Percentiles rank a stretch among this genome's conserved stretches.
These are phyloP conservation scores for Jackrogersella multiformis DNA, from an alignment of 495 filamentous ascomycete species.

Conservation along the genomic window DNA sequence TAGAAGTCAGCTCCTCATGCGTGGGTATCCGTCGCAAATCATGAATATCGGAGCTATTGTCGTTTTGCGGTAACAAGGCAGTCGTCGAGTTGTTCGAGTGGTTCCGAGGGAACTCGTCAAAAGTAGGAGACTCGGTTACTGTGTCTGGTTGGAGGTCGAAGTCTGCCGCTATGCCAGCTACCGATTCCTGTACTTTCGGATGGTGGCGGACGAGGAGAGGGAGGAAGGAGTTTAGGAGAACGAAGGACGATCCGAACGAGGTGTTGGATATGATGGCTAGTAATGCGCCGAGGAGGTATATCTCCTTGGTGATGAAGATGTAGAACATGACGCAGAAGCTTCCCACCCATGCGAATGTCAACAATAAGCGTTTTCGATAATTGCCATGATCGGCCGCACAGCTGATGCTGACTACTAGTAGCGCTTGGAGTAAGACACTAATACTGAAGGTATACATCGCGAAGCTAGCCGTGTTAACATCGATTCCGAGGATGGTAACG, in stretches of 20 bases:
- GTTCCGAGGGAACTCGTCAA: constrained; percentile 40
- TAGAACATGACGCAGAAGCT: constrained; percentile 88
- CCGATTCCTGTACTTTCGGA: constrained; percentile 59
- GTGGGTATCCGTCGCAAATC: constrained; percentile 48
- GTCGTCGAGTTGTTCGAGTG: constrained; percentile 55
- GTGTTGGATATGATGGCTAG: constrained; percentile 91
- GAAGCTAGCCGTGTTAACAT: constrained; percentile 96
- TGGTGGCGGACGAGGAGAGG: constrained; percentile 83
- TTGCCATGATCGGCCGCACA: constrained; percentile 95
- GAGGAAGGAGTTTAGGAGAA: constrained; percentile 84
- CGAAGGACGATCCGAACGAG: constrained; percentile 87
- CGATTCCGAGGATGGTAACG: constrained; percentile 78
- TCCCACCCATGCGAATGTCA: constrained; percentile 84
- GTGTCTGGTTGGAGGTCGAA: constrained; percentile 38
- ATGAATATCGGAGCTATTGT: constrained; percentile 44
- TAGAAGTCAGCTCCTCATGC: constrained; percentile 62
- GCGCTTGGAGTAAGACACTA: constrained; percentile 85
- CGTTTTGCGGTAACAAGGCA: constrained; percentile 50
- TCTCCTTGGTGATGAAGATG: constrained; percentile 73
- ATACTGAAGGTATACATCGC: constrained; percentile 98
- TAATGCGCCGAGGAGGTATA: constrained; percentile 82
- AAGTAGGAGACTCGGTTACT: constrained; percentile 27
- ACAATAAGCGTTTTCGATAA: constrained; percentile 86
- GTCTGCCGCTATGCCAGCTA: constrained; percentile 45
- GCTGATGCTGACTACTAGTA: constrained; percentile 94